These are phyloP conservation scores for Colletotrichum sp. DNA, from an alignment of 2,329 filamentous ascomycete species.

Conservation along the genomic window DNA sequence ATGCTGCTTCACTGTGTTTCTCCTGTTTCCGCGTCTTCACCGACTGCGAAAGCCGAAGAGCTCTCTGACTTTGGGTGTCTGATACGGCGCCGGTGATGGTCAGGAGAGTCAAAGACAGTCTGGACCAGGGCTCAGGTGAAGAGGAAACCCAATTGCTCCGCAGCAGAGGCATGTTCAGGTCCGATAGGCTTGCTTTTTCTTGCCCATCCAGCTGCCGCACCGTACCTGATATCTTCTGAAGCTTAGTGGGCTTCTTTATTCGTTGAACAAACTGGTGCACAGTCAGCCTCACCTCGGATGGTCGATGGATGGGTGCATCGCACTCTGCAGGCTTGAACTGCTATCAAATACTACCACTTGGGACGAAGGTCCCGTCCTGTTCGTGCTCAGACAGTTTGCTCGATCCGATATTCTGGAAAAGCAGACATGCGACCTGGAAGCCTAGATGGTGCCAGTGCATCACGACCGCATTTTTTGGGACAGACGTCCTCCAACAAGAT, in stretches of 20 bases:
- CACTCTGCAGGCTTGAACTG: not conserved
- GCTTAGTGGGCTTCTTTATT: not conserved
- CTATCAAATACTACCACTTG: not conserved
- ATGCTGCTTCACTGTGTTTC: not conserved
- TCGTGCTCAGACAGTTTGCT: not conserved
- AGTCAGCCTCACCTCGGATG: slow-evolving; percentile 4
- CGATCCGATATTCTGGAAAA: slow-evolving; percentile 4
- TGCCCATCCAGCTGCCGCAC: not conserved
- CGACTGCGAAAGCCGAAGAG: not conserved
- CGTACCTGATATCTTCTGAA: not conserved
- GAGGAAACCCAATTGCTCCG: not conserved
- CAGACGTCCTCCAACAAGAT: not conserved
- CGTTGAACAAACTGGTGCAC: not conserved
- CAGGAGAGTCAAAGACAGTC: not conserved
- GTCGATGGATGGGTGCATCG: not conserved
- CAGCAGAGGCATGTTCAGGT: not conserved
- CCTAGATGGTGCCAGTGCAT: not conserved
- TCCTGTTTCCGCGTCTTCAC: not conserved
- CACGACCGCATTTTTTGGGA: not conserved
- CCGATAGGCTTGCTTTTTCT: not conserved
- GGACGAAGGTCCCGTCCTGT: not conserved
- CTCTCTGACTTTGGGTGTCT: not conserved
- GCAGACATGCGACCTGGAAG: not conserved
- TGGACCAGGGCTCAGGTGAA: not conserved
- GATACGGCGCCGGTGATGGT: not conserved